Evolutionary conservation across 352 stramenopile species (phyloP).

Genomic region (Globisporangium acanthophoron): DNA sequence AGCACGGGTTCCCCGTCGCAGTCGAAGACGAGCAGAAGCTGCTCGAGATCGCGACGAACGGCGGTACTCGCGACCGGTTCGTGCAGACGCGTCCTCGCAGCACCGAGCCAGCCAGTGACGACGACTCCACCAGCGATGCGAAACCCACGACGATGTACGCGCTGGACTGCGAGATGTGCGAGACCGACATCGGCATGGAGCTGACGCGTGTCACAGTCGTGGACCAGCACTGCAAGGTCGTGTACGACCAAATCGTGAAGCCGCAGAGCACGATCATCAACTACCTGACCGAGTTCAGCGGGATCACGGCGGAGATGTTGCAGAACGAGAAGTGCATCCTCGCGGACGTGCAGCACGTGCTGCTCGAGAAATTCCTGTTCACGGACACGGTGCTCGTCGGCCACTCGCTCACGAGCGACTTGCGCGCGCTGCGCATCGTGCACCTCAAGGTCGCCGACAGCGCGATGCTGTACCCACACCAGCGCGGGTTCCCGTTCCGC

Average conservation of each 20-base stretch:
- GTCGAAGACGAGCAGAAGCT: slow-evolving; percentile 53
- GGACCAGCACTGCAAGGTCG: slow-evolving; percentile 39
- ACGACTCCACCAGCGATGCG: not conserved
- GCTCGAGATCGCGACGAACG: slow-evolving; percentile 41
- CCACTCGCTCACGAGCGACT: slow-evolving; percentile 84
- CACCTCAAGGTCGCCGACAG: slow-evolving; percentile 73
- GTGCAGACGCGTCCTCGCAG: slow-evolving; percentile 36
- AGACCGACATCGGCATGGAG: slow-evolving; percentile 81
- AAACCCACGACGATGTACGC: slow-evolving; percentile 34
- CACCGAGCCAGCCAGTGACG: not conserved
- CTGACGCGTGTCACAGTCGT: slow-evolving; percentile 81
- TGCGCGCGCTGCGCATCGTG: slow-evolving; percentile 71
- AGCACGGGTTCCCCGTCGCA: slow-evolving; percentile 65
- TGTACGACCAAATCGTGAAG: slow-evolving; percentile 84
- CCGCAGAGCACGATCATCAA: slow-evolving; percentile 84
- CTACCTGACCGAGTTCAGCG: slow-evolving; percentile 87
- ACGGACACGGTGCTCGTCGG: slow-evolving; percentile 79
- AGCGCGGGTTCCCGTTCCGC: slow-evolving; percentile 77
- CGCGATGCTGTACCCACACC: slow-evolving; percentile 78
- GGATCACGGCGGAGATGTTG: slow-evolving; percentile 80
- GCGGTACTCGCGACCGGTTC: slow-evolving; percentile 47
- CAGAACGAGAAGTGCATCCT: slow-evolving; percentile 47
- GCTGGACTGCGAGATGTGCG: slow-evolving; percentile 89
- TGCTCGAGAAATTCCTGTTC: slow-evolving; percentile 56
- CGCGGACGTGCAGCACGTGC: slow-evolving; percentile 61